These are phyloP conservation scores for Beta lomatogona DNA, from an alignment of 179 eudicot genomes.

Conservation along the genomic window DNA sequence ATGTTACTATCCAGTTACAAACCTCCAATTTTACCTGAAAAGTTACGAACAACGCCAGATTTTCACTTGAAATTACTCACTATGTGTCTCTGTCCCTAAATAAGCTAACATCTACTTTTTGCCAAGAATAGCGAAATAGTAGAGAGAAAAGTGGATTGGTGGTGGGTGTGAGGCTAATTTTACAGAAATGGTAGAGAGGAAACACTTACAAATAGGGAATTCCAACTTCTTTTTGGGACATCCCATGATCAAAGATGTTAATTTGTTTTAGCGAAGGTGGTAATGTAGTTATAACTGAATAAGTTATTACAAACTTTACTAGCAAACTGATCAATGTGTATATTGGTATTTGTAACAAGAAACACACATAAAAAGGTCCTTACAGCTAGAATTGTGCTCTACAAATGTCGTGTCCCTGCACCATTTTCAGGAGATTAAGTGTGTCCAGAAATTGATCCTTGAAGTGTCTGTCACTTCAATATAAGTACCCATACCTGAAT, in stretches of 20 bases:
- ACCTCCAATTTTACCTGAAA: too few relatives aligned
- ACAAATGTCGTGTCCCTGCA: neutral
- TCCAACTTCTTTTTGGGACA: neutral
- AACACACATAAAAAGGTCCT: neutral
- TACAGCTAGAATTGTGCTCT: neutral
- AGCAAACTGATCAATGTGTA: neutral
- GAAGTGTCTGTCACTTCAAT: neutral
- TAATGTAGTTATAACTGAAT: neutral
- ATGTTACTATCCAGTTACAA: too few relatives aligned
- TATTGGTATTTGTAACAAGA: neutral
- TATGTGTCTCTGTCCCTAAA: neutral
- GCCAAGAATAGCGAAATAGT: neutral
- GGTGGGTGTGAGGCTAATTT: too few relatives aligned
- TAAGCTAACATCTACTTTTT: neutral
- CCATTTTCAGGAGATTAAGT: neutral
- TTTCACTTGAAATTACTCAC: too few relatives aligned
- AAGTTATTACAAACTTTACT: too few relatives aligned
- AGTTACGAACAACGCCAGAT: too few relatives aligned
- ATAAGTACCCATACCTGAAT: too few relatives aligned
- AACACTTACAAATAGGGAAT: neutral
- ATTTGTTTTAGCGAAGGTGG: neutral
- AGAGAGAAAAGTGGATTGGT: too few relatives aligned
- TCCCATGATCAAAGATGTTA: neutral
- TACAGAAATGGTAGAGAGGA: neutral
- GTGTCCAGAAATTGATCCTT: neutral